A percentile compares a stretch with the other conserved stretches of the same genome.
These are phyloP conservation scores for Trypanosoma lewisi DNA, from an alignment of 208 protist genomes.

Conservation along the genomic window DNA sequence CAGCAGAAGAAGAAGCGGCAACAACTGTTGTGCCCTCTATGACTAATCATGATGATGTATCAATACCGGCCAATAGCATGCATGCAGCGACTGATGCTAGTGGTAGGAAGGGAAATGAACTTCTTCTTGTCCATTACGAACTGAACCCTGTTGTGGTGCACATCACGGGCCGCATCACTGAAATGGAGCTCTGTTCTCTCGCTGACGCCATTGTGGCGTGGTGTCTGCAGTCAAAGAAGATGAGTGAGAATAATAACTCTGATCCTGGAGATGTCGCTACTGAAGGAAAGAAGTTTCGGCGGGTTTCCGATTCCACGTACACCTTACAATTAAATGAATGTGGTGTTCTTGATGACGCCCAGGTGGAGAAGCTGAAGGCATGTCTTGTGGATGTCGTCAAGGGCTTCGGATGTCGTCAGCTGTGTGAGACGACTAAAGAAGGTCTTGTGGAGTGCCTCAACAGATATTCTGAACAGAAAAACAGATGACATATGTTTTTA, in stretches of 20 bases:
- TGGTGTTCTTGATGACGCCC: background rate
- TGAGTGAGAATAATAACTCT: background rate
- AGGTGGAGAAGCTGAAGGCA: slow-evolving; percentile 1
- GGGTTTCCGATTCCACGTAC: background rate
- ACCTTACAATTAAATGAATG: background rate
- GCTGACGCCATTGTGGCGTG: slow-evolving; percentile 43
- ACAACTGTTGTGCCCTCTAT: background rate
- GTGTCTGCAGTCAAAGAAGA: slow-evolving; percentile 9
- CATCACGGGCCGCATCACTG: slow-evolving; percentile 39
- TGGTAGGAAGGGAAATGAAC: background rate
- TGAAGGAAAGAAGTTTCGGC: background rate
- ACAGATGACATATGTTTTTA: background rate
- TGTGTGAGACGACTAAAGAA: background rate
- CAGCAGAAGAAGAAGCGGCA: slow-evolving; percentile 3
- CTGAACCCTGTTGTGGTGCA: slow-evolving; percentile 49
- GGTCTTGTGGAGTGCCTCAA: background rate
- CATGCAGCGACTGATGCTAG: background rate
- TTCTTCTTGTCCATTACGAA: slow-evolving; percentile 64
- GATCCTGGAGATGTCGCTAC: background rate
- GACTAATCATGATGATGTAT: background rate
- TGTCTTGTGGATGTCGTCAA: slow-evolving; percentile 13
- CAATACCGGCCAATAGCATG: background rate
- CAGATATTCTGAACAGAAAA: no score
- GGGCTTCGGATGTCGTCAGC: slow-evolving; percentile 9
- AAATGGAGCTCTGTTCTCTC: slow-evolving; percentile 41